phyloP scores from a whole-genome alignment of 257 asterid genomes.

The Petrea volubilis region DNA sequence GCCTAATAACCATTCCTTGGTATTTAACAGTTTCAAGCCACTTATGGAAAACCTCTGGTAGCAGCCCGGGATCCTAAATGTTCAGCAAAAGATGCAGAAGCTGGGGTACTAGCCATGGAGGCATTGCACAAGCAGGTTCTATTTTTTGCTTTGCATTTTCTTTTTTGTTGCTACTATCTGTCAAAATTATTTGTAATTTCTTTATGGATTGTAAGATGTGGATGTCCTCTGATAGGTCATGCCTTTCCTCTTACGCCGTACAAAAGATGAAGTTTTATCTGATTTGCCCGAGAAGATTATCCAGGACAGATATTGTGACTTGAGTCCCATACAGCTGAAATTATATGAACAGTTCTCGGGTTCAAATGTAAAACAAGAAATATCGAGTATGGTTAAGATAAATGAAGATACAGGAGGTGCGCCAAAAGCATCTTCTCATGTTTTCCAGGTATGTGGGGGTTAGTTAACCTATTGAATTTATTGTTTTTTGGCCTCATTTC shows the following conservation, averaged over 20 bases:
- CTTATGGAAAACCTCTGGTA: slow-evolving; percentile 91
- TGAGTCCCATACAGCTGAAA: slow-evolving; percentile 88
- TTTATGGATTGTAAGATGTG: background rate
- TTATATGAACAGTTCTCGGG: slow-evolving; percentile 95
- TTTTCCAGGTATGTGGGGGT: slow-evolving; percentile 77
- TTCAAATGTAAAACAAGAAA: slow-evolving; percentile 84
- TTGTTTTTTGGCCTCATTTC: slow-evolving; percentile 23
- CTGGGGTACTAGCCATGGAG: slow-evolving; percentile 97
- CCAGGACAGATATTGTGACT: slow-evolving; percentile 98
- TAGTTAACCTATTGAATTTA: background rate
- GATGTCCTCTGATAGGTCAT: slow-evolving; percentile 64
- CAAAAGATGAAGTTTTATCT: slow-evolving; percentile 94
- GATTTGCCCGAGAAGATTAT: slow-evolving; percentile 97
- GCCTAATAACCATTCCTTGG: slow-evolving; percentile 21
- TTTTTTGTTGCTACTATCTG: slow-evolving; percentile 9
- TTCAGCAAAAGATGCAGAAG: slow-evolving; percentile 97
- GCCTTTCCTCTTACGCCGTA: slow-evolving; percentile 99
- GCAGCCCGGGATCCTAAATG: slow-evolving; percentile 98
- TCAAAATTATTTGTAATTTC: slow-evolving; percentile 2
- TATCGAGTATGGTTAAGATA: slow-evolving; percentile 76
- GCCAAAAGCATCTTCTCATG: slow-evolving; percentile 91
- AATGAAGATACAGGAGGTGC: slow-evolving; percentile 74
- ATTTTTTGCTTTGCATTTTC: slow-evolving; percentile 7
- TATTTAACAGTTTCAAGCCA: slow-evolving; percentile 80
- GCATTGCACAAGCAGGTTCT: slow-evolving; percentile 98